Evolutionary conservation across 2,329 filamentous ascomycete species (phyloP).

Genomic region (Diaporthe sp.): DNA sequence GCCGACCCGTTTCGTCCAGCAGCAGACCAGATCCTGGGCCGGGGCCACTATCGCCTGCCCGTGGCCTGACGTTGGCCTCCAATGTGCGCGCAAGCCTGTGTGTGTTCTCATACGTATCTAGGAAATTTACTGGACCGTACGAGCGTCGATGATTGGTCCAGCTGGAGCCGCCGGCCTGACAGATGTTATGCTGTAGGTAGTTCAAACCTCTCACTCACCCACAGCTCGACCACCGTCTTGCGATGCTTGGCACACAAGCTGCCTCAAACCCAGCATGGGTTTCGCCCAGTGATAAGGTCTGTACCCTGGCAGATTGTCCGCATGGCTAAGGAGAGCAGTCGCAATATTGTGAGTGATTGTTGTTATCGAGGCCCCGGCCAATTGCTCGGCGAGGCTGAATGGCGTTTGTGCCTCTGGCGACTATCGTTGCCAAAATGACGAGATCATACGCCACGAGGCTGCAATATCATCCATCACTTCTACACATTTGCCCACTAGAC

Average conservation of each 20-base stretch:
- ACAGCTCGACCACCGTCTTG: not conserved
- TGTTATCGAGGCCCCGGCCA: constrained; percentile 9
- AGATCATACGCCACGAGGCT: constrained; percentile 34
- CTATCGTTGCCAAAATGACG: constrained; percentile 29
- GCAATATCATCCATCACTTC: constrained; percentile 4
- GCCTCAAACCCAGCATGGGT: constrained; percentile 8
- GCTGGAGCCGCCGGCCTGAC: not conserved
- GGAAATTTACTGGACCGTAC: not conserved
- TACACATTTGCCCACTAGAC: not conserved
- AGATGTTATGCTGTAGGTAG: not conserved
- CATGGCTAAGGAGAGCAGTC: not conserved
- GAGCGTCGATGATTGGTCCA: constrained; percentile 4
- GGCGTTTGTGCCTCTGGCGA: constrained; percentile 26
- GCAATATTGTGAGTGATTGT: constrained; percentile 6
- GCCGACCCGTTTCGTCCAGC: constrained; percentile 30
- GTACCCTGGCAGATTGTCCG: not conserved
- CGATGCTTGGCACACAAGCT: not conserved
- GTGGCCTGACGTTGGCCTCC: constrained; percentile 21
- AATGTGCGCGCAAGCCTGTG: not conserved
- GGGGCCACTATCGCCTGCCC: not conserved
- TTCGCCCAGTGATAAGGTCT: constrained; percentile 4
- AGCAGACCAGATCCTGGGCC: constrained; percentile 23
- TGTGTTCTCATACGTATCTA: not conserved
- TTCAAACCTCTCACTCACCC: not conserved
- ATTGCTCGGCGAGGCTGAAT: constrained; percentile 31